phyloP scores from a whole-genome alignment of 2,329 filamentous ascomycete species.

The Apiospora saccharicola region DNA sequence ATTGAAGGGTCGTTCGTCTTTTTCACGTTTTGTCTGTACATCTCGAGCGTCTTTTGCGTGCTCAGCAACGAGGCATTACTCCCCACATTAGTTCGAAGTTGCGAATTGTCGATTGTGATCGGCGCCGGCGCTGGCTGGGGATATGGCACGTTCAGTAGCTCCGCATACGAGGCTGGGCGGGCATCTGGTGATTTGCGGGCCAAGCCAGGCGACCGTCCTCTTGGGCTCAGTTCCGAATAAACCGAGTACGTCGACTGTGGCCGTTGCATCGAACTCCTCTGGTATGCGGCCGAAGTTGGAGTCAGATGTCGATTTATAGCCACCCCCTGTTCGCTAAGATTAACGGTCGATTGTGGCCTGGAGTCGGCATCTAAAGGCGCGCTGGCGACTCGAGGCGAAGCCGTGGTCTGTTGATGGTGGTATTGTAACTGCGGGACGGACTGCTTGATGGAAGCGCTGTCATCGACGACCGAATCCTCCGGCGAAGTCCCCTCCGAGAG shows the following conservation, averaged over 20 bases:
- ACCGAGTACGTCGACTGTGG: conserved; percentile 81
- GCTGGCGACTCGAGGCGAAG: conserved; percentile 50
- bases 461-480: conserved; percentile 59
- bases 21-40: conserved; percentile 97
- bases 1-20: conserved; percentile 91
- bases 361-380: conserved; percentile 50
- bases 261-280: conserved; percentile 65
- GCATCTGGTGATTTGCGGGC: conserved; percentile 64
- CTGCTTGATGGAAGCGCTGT: conserved; percentile 48
- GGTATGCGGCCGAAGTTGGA: conserved; percentile 60
- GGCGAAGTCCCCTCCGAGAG: conserved; percentile 54
- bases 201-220: conserved; percentile 67
- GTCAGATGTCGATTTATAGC: conserved; percentile 69
- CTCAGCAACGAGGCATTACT: conserved; percentile 91
- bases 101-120: conserved; percentile 79
- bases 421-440: conserved; percentile 68
- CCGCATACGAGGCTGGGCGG: conserved; percentile 62
- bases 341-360: conserved; percentile 58
- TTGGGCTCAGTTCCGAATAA: conserved; percentile 71
- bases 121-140: conserved; percentile 76
- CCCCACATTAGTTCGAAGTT: conserved; percentile 80
- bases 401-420: conserved; percentile 58
- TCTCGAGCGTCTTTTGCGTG: conserved; percentile 92
- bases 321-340: conserved; percentile 57
- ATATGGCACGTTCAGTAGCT: conserved; percentile 74